Conservation (phyloP, 805 yeast genomes). For the Hanseniaspora lindneri region DNA sequence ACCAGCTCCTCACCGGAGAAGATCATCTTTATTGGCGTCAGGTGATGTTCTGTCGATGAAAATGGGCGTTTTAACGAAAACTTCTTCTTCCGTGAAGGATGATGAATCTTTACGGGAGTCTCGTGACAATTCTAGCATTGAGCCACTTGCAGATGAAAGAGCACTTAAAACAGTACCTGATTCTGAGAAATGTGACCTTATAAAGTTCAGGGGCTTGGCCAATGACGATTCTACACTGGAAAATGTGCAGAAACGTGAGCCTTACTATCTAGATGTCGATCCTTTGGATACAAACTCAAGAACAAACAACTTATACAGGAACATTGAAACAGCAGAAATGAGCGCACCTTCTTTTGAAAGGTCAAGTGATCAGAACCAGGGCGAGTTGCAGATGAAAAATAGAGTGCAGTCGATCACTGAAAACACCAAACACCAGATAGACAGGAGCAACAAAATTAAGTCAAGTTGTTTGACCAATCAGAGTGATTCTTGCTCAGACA, state of each 20-base stretch:
- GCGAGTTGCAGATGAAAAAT: not conserved
- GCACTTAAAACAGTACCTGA: not conserved
- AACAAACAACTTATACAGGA: too few species aligned
- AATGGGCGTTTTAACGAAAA: constrained; percentile 2
- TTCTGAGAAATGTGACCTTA: not conserved
- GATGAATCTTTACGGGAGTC: not conserved
- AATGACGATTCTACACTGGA: not conserved
- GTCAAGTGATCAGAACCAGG: too few species aligned
- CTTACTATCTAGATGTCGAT: not conserved
- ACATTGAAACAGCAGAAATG: not conserved
- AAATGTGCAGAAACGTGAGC: not conserved
- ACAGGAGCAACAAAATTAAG: constrained; percentile 4
- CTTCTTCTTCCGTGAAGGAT: not conserved
- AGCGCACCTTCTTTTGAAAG: too few species aligned
- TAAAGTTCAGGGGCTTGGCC: not conserved
- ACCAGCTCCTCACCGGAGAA: too few species aligned
- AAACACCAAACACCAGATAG: constrained; percentile 10
- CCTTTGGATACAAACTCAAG: constrained; percentile 1
- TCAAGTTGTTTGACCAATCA: not conserved
- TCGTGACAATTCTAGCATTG: not conserved
- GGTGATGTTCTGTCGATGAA: constrained; percentile 14
- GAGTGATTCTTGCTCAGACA: too few species aligned
- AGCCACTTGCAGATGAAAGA: not conserved
- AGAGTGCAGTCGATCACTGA: constrained; percentile 5
- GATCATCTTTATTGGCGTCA: constrained; percentile 11